Percentiles rank a stretch among this genome's conserved stretches.
phyloP scores from a whole-genome alignment of 1,284 basidiomycete species.

The Xerocomus nothofagi region DNA sequence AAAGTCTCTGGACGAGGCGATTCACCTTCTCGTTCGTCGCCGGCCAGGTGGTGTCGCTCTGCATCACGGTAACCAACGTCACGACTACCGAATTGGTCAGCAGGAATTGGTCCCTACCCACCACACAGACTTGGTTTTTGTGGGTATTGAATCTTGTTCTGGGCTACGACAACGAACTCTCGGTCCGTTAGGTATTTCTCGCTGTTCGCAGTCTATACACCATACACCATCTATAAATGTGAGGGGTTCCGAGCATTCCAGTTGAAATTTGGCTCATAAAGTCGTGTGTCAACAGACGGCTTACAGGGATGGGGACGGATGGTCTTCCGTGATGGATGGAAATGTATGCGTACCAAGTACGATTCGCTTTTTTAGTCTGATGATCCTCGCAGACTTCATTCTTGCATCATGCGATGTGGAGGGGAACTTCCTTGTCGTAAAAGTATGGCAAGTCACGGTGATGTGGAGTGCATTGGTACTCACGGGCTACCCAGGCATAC shows the following conservation, averaged over 20 bases:
- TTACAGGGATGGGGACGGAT: conserved; percentile 76
- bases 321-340: conserved; percentile 77
- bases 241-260: conserved; percentile 29
- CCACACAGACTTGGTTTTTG: conserved; percentile 82
- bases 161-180: background rate
- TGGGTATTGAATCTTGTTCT: conserved; percentile 39
- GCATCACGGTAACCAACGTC: conserved; percentile 84
- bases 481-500: conserved; percentile 54
- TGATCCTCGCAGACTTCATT: conserved; percentile 57
- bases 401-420: conserved; percentile 81
- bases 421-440: conserved; percentile 82
- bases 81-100: conserved; percentile 74
- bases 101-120: conserved; percentile 72
- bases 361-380: conserved; percentile 4
- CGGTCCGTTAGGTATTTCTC: conserved; percentile 65
- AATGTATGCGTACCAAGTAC: conserved; percentile 53
- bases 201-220: conserved; percentile 73
- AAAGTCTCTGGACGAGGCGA: conserved; percentile 70
- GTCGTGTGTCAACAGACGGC: conserved; percentile 52
- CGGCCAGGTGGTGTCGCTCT: conserved; percentile 81
- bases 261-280: background rate
- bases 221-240: conserved; percentile 84
- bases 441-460: conserved; percentile 39
- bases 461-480: background rate
- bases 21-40: conserved; percentile 68